Conservation (phyloP, 2,329 filamentous ascomycete genomes). For the Xylariomycetidae sp. region DNA sequence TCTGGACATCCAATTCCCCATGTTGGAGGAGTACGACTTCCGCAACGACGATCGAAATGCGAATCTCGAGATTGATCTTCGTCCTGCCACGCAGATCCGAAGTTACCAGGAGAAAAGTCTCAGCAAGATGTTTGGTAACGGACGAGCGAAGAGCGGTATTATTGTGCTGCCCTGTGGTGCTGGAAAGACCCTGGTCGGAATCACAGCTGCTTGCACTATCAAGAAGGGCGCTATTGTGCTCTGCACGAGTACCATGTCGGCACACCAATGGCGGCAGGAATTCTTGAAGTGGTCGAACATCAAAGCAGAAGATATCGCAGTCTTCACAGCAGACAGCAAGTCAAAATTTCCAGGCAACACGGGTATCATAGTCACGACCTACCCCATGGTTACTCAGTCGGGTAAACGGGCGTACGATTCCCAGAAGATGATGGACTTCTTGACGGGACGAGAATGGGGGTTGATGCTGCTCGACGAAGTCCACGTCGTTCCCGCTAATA, state of each 20-base stretch:
- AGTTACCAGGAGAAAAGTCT: conserved; percentile 95
- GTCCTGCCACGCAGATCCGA: conserved; percentile 82
- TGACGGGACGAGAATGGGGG: conserved; percentile 87
- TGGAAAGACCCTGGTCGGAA: conserved; percentile 96
- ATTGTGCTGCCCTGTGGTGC: conserved; percentile 96
- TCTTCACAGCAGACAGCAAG: conserved; percentile 94
- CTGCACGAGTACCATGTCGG: conserved; percentile 96
- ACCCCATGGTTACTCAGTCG: conserved; percentile 96
- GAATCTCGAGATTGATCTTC: conserved; percentile 88
- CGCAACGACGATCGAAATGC: conserved; percentile 84
- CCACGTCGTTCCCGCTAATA: conserved; percentile 93
- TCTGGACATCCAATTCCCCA: conserved; percentile 76
- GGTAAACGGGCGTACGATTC: conserved; percentile 85
- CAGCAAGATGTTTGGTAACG: conserved; percentile 99
- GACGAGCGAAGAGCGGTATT: conserved; percentile 91
- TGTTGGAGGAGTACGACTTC: conserved; percentile 97
- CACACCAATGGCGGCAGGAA: conserved; percentile 92
- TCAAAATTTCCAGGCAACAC: conserved; percentile 77
- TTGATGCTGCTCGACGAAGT: conserved; percentile 96
- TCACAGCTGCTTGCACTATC: conserved; percentile 95
- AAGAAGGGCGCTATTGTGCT: conserved; percentile 95
- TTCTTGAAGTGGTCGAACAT: conserved; percentile 98
- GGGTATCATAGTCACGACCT: conserved; percentile 94
- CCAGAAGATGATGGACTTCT: conserved; percentile 95
- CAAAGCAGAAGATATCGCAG: conserved; percentile 85